Evolutionary conservation across 352 stramenopile genomes (phyloP), one percentile per base, ranked within the genome.

Genomic region (Blastocystis sp.): DNA sequence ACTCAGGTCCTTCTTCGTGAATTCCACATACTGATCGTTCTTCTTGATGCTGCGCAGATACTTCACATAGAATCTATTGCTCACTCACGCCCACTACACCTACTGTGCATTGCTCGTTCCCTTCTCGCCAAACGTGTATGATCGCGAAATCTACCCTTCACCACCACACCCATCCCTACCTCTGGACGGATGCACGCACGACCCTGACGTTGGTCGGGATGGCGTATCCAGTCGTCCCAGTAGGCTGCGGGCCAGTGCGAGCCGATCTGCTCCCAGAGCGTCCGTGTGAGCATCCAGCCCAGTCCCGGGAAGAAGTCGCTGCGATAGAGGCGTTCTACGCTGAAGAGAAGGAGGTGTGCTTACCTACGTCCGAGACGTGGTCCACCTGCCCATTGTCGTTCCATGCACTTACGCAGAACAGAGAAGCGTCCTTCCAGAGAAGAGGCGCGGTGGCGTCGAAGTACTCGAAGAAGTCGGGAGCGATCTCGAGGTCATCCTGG

Each of bases 201-300:
- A 60, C 35, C 92, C 78, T 93, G 39, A 55, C 94, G 91, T 60
- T 93, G 90, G 59, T 88, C 80, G 26, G 93, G 92, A 78, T 95
- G 93, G 45, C 94, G 80, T 13, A 96, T 88, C 94, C 94, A 97
- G 90, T 97, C 94, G 91, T 97, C 94, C 94, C 94, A 97, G 90
- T 95, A 96, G 13, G 90, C 93, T 33, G 88, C 39, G 24, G 93
- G 93, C 92, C 92, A 94, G 39, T 91, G 91, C 1, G 69, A 29
- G 10, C 88, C 62, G 89, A 93, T 90, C 67, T 94, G 91, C 79
- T 89, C 91, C 93, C 93, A 95, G 13, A 94, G 79, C 26, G 88
- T 41, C 10, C 91, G 90, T 26, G 90, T 93, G 79, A 95, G 92
- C 94, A 96, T 96, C 94, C 94, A 97, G n/a, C 94, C 94, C 51